These are phyloP conservation scores for Pyrrhoderma lamaoense DNA, from an alignment of 1,284 basidiomycete genomes.

Conservation along the genomic window DNA sequence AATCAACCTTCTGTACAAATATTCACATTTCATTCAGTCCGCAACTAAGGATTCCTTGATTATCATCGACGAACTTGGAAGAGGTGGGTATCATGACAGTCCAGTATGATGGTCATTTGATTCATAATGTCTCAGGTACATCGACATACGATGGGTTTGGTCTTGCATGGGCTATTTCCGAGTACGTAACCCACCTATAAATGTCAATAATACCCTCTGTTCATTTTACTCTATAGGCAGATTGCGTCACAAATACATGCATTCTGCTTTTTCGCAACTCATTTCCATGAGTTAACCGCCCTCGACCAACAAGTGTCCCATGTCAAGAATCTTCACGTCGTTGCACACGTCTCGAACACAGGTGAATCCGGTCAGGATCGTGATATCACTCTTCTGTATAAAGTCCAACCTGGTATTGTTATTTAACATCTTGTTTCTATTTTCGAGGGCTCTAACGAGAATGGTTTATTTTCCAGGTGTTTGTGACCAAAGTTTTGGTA, in stretches of 20 bases:
- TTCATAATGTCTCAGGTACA: conserved; percentile 50
- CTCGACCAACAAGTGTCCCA: conserved; percentile 81
- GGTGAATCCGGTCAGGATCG: conserved; percentile 59
- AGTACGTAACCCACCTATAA: conserved; percentile 60
- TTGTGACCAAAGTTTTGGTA: conserved; percentile 97
- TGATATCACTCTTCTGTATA: conserved; percentile 92
- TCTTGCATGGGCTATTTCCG: conserved; percentile 97
- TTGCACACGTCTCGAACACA: conserved; percentile 75
- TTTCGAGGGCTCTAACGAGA: background rate
- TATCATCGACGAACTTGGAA: conserved; percentile 96
- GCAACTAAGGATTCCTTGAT: conserved; percentile 91
- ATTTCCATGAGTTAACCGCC: conserved; percentile 96
- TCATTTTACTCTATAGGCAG: conserved; percentile 48
- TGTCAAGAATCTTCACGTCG: conserved; percentile 94
- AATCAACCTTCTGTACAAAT: conserved; percentile 1
- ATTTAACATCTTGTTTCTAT: background rate
- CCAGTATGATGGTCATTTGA: background rate
- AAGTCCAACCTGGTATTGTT: conserved; percentile 87
- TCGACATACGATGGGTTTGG: conserved; percentile 99
- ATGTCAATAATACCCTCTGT: background rate
- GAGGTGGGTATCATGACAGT: conserved; percentile 45
- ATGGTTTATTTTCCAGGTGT: conserved; percentile 41
- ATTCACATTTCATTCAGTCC: conserved; percentile 44
- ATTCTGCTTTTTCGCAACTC: conserved; percentile 95
- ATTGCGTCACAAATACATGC: conserved; percentile 89